Base-by-base conservation (phyloP, 2,329 filamentous ascomycete species). In the Talaromyces sp. region DNA sequence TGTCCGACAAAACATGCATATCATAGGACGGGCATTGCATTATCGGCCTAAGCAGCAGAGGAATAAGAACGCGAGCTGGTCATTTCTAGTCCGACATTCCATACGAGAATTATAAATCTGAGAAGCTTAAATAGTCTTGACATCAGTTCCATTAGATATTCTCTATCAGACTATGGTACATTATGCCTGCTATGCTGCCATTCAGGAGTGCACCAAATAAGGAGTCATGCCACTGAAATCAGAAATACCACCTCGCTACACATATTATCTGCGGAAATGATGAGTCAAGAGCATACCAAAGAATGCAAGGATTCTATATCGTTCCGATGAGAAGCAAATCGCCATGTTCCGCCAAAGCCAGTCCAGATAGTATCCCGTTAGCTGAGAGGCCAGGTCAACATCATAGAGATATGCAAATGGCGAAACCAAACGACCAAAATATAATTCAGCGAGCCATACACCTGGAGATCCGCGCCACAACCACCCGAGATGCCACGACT, bases 341-440 rank as follows among this genome's bases (percentile, higher is more conserved):
- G 45, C 56, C 63, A 64, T 64, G n/a, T 64, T 60, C 5, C 63
- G 19, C 63, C 63, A 65, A 15, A 60, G 56, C 56, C 56, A 61
- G 22, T 65, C 22, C 6, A 65, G 56, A 25, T 65, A 56, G 56
- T 51, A 64, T 29, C 54, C 63, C 7, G 56, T 60, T 7, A 64
- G n/a, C 17, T 36, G 15, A 2, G 63, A 25, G 1, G 56, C 63
- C 8, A 61, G 17, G 1, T 61, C 56, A 13, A 60, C 63, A 43
- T 65, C 56, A 36, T 65, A 65, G 13, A 65, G 63, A 45, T 54
- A 60, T 7, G 45, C 22, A 49, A 43, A 54, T 2, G 63, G 63
- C 25, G 56, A 34, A 19, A 65, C 56, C 36, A 65, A 38, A 15
- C 56, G 34, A 3, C 56, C 56, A 27, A 61, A 54, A 29, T 65